These are phyloP conservation scores for Ustilago shanxiensis DNA, from an alignment of 1,284 basidiomycete species.

Conservation along the genomic window DNA sequence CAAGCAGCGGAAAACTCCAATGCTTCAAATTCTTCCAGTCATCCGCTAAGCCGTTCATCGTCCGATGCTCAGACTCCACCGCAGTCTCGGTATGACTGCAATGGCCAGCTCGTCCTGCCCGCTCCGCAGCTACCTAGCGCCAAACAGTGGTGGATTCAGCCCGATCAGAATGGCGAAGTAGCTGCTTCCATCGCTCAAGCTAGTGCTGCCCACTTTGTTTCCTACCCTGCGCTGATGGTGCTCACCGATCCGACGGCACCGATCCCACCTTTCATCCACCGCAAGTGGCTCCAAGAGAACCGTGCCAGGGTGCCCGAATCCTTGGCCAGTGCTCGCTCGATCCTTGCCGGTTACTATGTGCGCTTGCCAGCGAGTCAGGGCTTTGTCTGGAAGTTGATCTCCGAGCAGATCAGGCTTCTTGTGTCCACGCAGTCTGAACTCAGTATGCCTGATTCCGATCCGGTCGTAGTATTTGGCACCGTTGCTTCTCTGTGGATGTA, in stretches of 20 bases:
- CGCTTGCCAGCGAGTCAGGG: conserved; percentile 57
- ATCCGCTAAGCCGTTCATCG: conserved; percentile 30
- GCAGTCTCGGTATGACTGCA: conserved; percentile 45
- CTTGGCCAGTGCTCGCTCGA: conserved; percentile 55
- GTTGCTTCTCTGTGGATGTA: conserved; percentile 63
- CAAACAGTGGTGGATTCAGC: conserved; percentile 60
- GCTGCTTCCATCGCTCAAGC: conserved; percentile 56
- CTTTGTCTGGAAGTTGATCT: conserved; percentile 56
- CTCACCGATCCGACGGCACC: conserved; percentile 62
- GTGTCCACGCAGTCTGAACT: conserved; percentile 20
- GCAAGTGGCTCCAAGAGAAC: conserved; percentile 62
- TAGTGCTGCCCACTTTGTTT: conserved; percentile 61
- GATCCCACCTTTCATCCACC: conserved; percentile 62
- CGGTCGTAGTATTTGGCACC: conserved; percentile 47
- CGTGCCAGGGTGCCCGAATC: conserved; percentile 49
- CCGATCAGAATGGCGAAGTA: conserved; percentile 44
- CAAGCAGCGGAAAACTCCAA: conserved; percentile 1
- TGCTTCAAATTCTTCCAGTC: conserved; percentile 7
- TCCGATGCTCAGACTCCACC: conserved; percentile 26
- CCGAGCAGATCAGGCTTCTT: conserved; percentile 41
- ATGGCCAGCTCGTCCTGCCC: conserved; percentile 34
- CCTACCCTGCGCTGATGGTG: conserved; percentile 63
- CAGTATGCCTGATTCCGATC: conserved; percentile 20
- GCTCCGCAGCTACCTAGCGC: conserved; percentile 42
- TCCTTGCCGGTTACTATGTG: conserved; percentile 61